Conservation (phyloP, 305 asterid species). For the Fraxinus baroniana region DNA sequence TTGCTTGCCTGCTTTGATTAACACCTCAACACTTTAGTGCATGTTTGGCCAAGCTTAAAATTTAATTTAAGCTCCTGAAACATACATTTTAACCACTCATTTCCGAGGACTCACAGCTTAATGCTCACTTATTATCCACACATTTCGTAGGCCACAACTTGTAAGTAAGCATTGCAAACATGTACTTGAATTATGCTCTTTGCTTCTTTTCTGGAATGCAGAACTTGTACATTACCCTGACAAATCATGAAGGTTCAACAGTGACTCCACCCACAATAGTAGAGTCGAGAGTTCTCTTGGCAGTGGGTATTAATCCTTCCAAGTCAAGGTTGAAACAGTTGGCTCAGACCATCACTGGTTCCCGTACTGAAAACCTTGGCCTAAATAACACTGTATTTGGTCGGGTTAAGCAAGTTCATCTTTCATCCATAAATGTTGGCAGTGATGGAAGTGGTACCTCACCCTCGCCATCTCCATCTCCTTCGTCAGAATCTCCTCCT, state of each 20-base stretch:
- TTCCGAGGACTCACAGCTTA: not conserved
- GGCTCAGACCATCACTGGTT: conserved; percentile 73
- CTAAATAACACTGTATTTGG: conserved; percentile 89
- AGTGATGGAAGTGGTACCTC: conserved; percentile 40
- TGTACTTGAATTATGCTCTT: conserved; percentile 10
- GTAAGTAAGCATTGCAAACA: not conserved
- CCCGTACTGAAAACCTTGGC: conserved; percentile 77
- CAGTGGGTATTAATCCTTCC: conserved; percentile 69
- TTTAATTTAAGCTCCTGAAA: too few species aligned
- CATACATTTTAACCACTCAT: not conserved
- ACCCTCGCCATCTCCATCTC: conserved; percentile 22
- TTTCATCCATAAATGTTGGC: conserved; percentile 64
- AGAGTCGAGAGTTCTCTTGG: conserved; percentile 62
- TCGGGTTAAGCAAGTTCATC: conserved; percentile 85
- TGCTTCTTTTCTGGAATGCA: conserved; percentile 34
- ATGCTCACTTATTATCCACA: not conserved
- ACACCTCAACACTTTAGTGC: conserved; percentile 2
- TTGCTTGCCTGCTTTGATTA: not conserved
- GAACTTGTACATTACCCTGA: conserved; percentile 74
- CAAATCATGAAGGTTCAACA: conserved; percentile 77
- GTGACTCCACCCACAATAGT: conserved; percentile 68
- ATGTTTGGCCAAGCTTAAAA: too few species aligned
- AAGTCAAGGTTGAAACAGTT: conserved; percentile 68
- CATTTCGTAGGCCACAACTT: not conserved
- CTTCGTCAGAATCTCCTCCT: conserved; percentile 1